Base-by-base conservation (phyloP, 306 rosid species). In the Gynostemma pentaphyllum region DNA sequence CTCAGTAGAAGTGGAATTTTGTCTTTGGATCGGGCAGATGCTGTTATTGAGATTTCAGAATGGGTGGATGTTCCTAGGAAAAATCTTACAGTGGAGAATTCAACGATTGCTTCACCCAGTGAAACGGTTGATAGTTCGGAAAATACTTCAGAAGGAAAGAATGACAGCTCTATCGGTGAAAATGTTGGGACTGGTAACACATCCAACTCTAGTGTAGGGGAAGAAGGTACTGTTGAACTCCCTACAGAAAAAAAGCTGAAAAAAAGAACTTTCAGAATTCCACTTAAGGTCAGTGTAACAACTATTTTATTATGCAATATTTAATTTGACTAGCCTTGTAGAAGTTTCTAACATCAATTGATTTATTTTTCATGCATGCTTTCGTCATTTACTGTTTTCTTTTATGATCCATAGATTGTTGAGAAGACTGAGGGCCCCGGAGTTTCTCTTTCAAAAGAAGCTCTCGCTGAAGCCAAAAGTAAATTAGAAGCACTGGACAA, bases 21-120 rank as follows among this genome's bases (percentile, higher is more conserved):
- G 68, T 86, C 94, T 72, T 78, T 92, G 72, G 99, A 92, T 64
- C 83, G 96, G 72, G 95, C 95, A 53, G 99, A 88, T 70, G 96
- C 99, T 64, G 83, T 88, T 61, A 67, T 92, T 61, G 99, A 92
- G 82, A 82, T 84, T 68, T 65, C 90, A 16, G 99, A 92, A 79
- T 92, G 94, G 99, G 90, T 92, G 60, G 99, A 92, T 73, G 87
- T 92, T 75, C 95, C 88, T 51, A 82, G 48, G 68, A 86, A 81
- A 75, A 88, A 82, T 74, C 66, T 81, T 64, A 80, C 94, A 37
- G 15, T 84, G 42, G 99, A 86, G 70, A 88, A 92, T 76, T 81
- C 96, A 68, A 86, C 94, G 45, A 30, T 36, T 72, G 66, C 78
- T 74, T 75, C 88, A 5, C 74, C 79, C 42, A 88, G 86, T 75